Conservation (phyloP, 1,284 basidiomycete species). For the Marasmius tenuissimus region DNA sequence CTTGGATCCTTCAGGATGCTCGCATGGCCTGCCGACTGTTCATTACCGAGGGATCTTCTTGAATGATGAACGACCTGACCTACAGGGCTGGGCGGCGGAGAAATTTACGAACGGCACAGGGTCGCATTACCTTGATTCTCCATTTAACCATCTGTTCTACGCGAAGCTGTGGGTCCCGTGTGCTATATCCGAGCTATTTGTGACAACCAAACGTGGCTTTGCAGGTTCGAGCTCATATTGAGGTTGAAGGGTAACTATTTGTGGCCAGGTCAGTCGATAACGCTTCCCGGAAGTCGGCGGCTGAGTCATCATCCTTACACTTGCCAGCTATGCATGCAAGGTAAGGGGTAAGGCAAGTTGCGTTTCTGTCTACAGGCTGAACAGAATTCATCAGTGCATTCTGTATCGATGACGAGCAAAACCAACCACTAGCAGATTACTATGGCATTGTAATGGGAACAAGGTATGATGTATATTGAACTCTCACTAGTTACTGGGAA, state of each 20-base stretch:
- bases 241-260: conserved; percentile 71
- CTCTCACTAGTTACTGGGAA: background rate
- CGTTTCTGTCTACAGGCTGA: background rate
- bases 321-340: conserved; percentile 44
- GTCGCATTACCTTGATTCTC: conserved; percentile 44
- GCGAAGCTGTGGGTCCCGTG: conserved; percentile 46
- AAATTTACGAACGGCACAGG: conserved; percentile 70
- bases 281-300: background rate
- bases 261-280: conserved; percentile 53
- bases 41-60: conserved; percentile 6
- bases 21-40: conserved; percentile 7
- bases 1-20: conserved; percentile 1
- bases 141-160: conserved; percentile 70
- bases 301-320: background rate
- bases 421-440: conserved; percentile 62
- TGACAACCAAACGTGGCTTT: background rate
- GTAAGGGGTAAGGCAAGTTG: conserved; percentile 18
- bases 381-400: conserved; percentile 49
- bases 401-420: conserved; percentile 62
- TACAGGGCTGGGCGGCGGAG: conserved; percentile 62
- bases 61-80: conserved; percentile 65
- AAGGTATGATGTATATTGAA: conserved; percentile 32
- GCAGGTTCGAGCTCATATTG: conserved; percentile 65
- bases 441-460: conserved; percentile 75
- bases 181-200: background rate